Percentiles rank a stretch among this genome's conserved stretches.
Conservation (phyloP, 2,329 filamentous ascomycete genomes). For the Paramyrothecium sp. region DNA sequence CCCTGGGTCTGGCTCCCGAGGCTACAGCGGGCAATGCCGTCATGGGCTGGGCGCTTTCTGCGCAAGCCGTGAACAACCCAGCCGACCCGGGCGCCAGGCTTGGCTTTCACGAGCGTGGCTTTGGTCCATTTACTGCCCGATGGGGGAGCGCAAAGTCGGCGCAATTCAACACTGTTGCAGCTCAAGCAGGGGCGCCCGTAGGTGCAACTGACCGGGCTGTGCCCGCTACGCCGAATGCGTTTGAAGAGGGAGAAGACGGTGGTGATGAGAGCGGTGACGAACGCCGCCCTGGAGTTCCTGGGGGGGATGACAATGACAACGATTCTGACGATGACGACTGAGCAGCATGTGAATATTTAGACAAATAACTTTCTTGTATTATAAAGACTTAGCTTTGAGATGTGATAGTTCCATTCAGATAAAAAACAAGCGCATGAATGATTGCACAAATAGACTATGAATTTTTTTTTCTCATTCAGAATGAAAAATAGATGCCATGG, state of each 20-base stretch:
- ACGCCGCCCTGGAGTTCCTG: not conserved
- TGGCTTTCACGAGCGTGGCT: conserved; percentile 28
- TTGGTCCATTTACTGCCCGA: conserved; percentile 21
- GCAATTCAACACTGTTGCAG: conserved; percentile 7
- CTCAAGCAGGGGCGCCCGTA: conserved; percentile 17
- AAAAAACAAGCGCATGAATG: too few species aligned
- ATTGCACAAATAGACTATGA: too few species aligned
- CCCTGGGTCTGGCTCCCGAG: conserved; percentile 22
- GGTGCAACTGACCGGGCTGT: conserved; percentile 17
- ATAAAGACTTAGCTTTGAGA: too few species aligned
- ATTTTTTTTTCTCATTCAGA: too few species aligned
- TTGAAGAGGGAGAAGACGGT: conserved; percentile 12
- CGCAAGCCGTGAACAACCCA: conserved; percentile 17
- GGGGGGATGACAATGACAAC: conserved; percentile 11
- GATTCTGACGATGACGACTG: conserved; percentile 17
- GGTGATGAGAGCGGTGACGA: conserved; percentile 12
- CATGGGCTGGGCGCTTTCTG: conserved; percentile 35
- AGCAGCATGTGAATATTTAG: too few species aligned
- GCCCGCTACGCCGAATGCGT: conserved; percentile 10
- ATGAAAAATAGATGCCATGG: too few species aligned
- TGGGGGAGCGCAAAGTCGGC: conserved; percentile 4
- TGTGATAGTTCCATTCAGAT: too few species aligned
- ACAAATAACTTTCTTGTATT: too few species aligned
- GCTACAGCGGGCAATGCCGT: conserved; percentile 19
- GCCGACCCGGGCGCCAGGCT: conserved; percentile 19